phyloP scores from a whole-genome alignment of 2,329 filamentous ascomycete genomes.

The Colletotrichum sp. region DNA sequence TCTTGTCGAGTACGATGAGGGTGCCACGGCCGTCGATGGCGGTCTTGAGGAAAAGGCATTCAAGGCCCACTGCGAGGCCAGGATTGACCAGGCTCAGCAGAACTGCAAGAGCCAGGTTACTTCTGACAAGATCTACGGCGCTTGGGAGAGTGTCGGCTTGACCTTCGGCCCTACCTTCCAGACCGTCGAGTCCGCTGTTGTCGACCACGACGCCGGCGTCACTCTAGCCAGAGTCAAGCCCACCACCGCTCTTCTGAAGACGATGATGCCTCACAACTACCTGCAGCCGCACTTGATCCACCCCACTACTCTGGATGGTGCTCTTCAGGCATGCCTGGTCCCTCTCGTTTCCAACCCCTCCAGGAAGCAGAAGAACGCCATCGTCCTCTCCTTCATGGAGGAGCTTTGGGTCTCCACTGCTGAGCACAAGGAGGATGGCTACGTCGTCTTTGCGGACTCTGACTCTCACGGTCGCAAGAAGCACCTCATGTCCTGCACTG shows the following conservation, averaged over 20 bases:
- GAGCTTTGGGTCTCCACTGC: slow-evolving; percentile 11
- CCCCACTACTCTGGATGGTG: slow-evolving; percentile 13
- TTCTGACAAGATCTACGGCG: slow-evolving; percentile 12
- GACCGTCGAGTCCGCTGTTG: slow-evolving; percentile 11
- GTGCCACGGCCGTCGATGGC: background rate
- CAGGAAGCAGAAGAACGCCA: slow-evolving; percentile 3
- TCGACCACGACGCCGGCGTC: slow-evolving; percentile 10
- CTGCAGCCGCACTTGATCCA: slow-evolving; percentile 15
- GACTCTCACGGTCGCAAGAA: background rate
- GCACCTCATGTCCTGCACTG: background rate
- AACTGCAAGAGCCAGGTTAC: background rate
- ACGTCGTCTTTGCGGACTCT: background rate
- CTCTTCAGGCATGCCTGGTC: slow-evolving; percentile 15
- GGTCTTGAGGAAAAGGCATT: background rate
- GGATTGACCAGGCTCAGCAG: background rate
- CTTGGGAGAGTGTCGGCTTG: slow-evolving; percentile 21
- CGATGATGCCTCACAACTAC: slow-evolving; percentile 16
- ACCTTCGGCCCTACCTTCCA: slow-evolving; percentile 22
- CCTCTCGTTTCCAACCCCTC: slow-evolving; percentile 1
- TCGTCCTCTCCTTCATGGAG: slow-evolving; percentile 7
- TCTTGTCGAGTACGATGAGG: background rate
- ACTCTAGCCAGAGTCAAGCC: background rate
- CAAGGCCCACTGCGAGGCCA: background rate
- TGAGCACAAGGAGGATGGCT: background rate
- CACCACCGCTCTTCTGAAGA: background rate